Evolutionary conservation across 768 basidiomycete species (phyloP).

Genomic region (Boletellus ananas): DNA sequence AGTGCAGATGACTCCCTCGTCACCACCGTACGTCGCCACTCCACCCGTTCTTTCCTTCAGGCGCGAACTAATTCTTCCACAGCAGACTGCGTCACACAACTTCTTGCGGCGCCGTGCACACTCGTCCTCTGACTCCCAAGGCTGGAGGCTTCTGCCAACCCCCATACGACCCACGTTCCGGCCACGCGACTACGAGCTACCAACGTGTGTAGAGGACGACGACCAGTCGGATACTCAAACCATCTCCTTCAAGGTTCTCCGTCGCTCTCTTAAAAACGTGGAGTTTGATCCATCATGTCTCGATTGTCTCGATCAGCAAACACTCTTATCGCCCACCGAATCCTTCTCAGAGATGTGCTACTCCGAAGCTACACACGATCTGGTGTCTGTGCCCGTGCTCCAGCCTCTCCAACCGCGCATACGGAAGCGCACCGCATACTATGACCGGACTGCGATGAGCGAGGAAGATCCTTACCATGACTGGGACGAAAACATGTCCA

Average conservation of each 20-base stretch:
- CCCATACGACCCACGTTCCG: slow-evolving; percentile 34
- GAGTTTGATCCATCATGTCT: slow-evolving; percentile 41
- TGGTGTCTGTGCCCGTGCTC: slow-evolving; percentile 22
- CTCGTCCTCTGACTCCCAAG: slow-evolving; percentile 31
- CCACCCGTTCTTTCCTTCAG: not conserved
- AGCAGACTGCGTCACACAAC: slow-evolving; percentile 16
- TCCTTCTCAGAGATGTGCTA: slow-evolving; percentile 44
- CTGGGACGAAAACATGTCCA: slow-evolving; percentile 34
- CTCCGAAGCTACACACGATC: slow-evolving; percentile 36
- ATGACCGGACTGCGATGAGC: slow-evolving; percentile 33
- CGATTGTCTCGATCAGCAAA: slow-evolving; percentile 40
- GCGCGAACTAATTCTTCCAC: not conserved
- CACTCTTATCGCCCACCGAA: slow-evolving; percentile 37
- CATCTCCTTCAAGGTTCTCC: slow-evolving; percentile 30
- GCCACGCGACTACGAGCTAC: slow-evolving; percentile 32
- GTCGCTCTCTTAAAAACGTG: slow-evolving; percentile 33
- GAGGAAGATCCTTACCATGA: slow-evolving; percentile 34
- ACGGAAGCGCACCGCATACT: slow-evolving; percentile 25
- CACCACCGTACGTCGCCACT: slow-evolving; percentile 13
- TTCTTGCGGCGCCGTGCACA: slow-evolving; percentile 29
- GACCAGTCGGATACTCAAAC: slow-evolving; percentile 25
- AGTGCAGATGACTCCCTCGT: slow-evolving; percentile 29
- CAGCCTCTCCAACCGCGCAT: slow-evolving; percentile 33
- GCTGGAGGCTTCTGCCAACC: slow-evolving; percentile 31
- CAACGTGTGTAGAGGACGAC: slow-evolving; percentile 29